A percentile compares a stretch with the other conserved stretches of the same genome.
phyloP scores from a whole-genome alignment of 2,329 filamentous ascomycete genomes.

The Curvularia hawaiiensis region DNA sequence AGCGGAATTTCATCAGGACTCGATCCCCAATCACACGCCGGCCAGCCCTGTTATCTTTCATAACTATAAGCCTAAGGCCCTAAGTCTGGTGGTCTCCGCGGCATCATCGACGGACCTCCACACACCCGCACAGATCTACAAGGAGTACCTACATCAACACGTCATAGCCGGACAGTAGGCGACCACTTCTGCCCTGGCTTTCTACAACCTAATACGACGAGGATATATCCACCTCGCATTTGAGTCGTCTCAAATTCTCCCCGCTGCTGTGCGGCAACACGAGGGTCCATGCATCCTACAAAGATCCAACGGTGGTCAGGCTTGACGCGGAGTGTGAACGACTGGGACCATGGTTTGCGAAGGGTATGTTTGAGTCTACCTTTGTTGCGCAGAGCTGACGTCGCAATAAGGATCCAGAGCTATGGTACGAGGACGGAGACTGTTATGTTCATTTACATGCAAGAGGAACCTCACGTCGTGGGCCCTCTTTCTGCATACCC shows the following conservation, averaged over 20 bases:
- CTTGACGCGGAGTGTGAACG: conserved; percentile 36
- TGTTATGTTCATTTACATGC: conserved; percentile 72
- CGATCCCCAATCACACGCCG: conserved; percentile 25
- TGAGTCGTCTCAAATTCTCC: conserved; percentile 21
- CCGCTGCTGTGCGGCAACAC: conserved; percentile 24
- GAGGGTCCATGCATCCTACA: conserved; percentile 26
- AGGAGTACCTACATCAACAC: conserved; percentile 4
- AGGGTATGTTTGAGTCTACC: conserved; percentile 43
- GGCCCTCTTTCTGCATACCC: conserved; percentile 71
- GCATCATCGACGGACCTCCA: conserved; percentile 4
- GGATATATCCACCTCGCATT: background rate
- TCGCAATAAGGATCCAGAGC: conserved; percentile 69
- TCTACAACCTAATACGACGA: background rate
- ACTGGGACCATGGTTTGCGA: conserved; percentile 53
- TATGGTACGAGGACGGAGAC: conserved; percentile 71
- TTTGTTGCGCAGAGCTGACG: conserved; percentile 10
- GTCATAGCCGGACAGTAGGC: conserved; percentile 10
- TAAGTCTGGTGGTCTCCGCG: conserved; percentile 8
- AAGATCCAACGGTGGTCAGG: conserved; percentile 44
- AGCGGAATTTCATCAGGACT: conserved; percentile 22
- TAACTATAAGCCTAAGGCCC: conserved; percentile 1
- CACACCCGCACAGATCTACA: conserved; percentile 6
- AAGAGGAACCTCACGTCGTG: conserved; percentile 67
- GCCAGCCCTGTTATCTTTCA: conserved; percentile 11
- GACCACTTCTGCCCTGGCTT: conserved; percentile 8